Base-by-base conservation (phyloP, 345 rosid genomes). In the Camelina sativa region DNA sequence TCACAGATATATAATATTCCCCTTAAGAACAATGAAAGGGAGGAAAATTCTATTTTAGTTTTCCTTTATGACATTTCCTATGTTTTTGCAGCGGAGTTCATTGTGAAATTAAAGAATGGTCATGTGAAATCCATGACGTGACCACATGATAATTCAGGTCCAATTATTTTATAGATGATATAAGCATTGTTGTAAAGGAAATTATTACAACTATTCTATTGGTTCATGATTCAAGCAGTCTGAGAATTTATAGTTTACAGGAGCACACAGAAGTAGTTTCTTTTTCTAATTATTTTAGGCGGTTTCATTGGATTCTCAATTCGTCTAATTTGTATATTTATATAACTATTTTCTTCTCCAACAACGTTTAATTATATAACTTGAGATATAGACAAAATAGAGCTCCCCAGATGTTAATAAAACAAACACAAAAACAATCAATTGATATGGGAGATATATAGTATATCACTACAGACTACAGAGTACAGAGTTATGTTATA, bases 121-220 rank as follows among this genome's bases (percentile, higher is more conserved):
- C 75, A 71, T 50, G 75, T 60, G 75, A 60, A 60, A 20, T 17
- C 40, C 50, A 48, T 50, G 57, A 60, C 48, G 67, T 48, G 38
- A 59, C 38, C 67, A 59, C 50, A 59, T 71, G 60, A 60, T 60
- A 11, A 35, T 50, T 60, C 60, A 48, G 67, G 38, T 71, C 25
- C 67, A 60, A 10, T 71, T 20, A 59, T 70, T 57, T 41, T 41
- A 11, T 12, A 28, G 30, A 69, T 69, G 64, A 44, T 57, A 30
- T 32, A 15, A 19, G 66, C 58, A 70, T 58, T 46, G 47, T 66
- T n/a, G 57, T 46, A 15, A 4, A 46, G 35, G 20, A 17, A 57
- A 10, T 16, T 1, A 1, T 11, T 56, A 17, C 16, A 69, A 30
- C 20, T 56, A 55, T 55, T 43, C 43, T 56, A 56, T 43, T 55